A percentile compares a stretch with the other conserved stretches of the same genome.
These are phyloP conservation scores for Globisporangium solare DNA, from an alignment of 352 stramenopile species.

Conservation along the genomic window DNA sequence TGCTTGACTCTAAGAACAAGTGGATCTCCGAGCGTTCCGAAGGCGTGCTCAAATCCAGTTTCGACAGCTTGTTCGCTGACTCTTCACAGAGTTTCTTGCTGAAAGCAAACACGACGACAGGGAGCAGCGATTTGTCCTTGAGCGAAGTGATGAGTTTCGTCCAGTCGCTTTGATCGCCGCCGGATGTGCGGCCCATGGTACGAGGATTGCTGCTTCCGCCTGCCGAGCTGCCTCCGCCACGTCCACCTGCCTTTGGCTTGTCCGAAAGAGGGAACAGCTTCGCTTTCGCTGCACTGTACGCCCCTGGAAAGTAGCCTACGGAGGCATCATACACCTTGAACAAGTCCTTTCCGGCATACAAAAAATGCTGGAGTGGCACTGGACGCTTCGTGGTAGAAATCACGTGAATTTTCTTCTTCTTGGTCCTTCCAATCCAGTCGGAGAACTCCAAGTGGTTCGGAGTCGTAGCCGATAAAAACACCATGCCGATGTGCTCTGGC, in stretches of 20 bases:
- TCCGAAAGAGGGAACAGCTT: constrained; percentile 58
- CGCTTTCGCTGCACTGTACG: constrained; percentile 55
- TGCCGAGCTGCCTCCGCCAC: constrained; percentile 21
- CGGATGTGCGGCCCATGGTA: constrained; percentile 55
- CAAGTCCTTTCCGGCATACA: constrained; percentile 94
- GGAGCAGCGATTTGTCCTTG: constrained; percentile 90
- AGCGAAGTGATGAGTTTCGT: constrained; percentile 84
- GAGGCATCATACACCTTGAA: constrained; percentile 76
- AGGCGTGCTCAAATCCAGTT: constrained; percentile 64
- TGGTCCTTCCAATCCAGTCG: constrained; percentile 98
- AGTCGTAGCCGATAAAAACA: constrained; percentile 98
- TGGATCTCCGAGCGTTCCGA: constrained; percentile 83
- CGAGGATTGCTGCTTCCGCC: constrained; percentile 26
- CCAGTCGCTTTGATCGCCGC: constrained; percentile 81
- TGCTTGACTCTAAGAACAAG: constrained; percentile 70
- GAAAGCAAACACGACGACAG: constrained; percentile 94
- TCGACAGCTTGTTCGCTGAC: constrained; percentile 67
- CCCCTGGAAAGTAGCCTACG: constrained; percentile 48
- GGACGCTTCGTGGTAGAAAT: constrained; percentile 96
- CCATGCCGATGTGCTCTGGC: constrained; percentile 94
- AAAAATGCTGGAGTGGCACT: constrained; percentile 94
- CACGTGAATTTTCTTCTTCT: constrained; percentile 95
- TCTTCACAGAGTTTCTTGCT: constrained; percentile 85
- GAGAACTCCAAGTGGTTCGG: constrained; percentile 99
- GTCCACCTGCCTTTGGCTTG: constrained; percentile 36